Evolutionary conservation across 192 early-diverging fungal genomes (phyloP), one percentile per base, ranked within the genome.

Genomic region (Martensiomyces pterosporus): DNA sequence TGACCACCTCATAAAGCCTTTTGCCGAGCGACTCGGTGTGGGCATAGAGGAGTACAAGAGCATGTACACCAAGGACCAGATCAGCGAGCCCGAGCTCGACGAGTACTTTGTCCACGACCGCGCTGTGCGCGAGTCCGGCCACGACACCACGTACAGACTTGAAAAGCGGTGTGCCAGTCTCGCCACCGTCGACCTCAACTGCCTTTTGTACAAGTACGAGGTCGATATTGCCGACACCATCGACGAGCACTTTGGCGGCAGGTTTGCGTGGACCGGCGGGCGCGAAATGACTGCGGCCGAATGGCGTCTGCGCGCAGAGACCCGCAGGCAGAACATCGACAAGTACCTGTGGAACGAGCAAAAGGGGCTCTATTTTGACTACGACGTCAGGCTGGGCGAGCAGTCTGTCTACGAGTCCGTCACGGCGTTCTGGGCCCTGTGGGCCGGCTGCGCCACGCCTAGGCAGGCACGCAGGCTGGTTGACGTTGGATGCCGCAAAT

Each of bases 81-180:
- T 94, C 18, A 48, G 69, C 25, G 91, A 92, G 53, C 89, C 91
- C 5, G 80, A 87, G 42, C 68, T 99, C 25, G 94, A 99, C 69
- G 84, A 73, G 26, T 99, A 96, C 67, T 99, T 99, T 68, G 79
- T 93, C 39, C 97, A 99, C 66, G 97, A 99, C 63, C 84, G 97
- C 4, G 97, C 97, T 0, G 93, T 95, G 2, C 86, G 95, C 43
- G 93, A 97, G 73, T 93, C 91, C 24, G 95, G 94, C 13, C 94
- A 98, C 71, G 94, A 98, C 66, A 97, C 94, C 0, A 89, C 93
- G 9, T 97, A 98, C 65, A 77, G 94, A 3, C 85, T 93, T 23
- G 97, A 99, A 58, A 82, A 84, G 24, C 77, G 84, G 27, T 95
- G 92, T 58, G 97, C 94, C 0, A 78, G 89, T 53, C 68, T 99